Base-by-base conservation (phyloP, 169 alveolate genomes). In the Plasmodium sp. region DNA sequence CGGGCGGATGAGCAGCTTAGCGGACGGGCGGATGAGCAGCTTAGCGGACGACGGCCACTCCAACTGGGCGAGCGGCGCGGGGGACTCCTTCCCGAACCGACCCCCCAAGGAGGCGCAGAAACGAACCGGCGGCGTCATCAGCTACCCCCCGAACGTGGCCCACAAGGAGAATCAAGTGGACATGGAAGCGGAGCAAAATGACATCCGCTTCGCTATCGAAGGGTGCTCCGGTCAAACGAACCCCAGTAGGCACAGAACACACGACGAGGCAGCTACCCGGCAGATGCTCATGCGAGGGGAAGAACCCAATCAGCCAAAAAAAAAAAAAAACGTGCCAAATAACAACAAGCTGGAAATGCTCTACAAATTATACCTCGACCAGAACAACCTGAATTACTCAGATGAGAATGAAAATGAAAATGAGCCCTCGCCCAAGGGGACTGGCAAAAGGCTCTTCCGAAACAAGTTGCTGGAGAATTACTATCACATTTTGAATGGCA, bases 381-480 rank as follows among this genome's bases (percentile, higher is more conserved):
- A 81, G 56, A 81, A 81, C 10, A 62, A 85, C 18, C 36, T 27
- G 2, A 27, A 48, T 34, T 45, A 54, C 12, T 41, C 58, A 1
- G 45, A 36, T 54, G 48, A 72, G 39, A 43, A 41, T 39, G 39
- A 67, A n/a, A 43, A 41, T 39, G 39, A 67, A n/a, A 67, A 67
- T 67, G 77, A 67, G 3, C 5, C 77, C n/a, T 67, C 58, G 6
- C 27, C 16, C 3, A 45, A 84, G 10, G 54, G 41, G 27, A 84
- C 75, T 6, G 39, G 22, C 43, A 6, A 3, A 12, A 43, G 73
- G 22, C 18, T 45, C 18, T 45, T 85, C 34, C 86, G 67, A 54
- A 85, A 75, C 33, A 77, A 75, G 43, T 31, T 85, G 27, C 10
- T 75, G 80, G 93, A 85, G 22, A 85, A 85, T 85, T 75, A 85